A percentile compares a stretch with the other conserved stretches of the same genome.
Evolutionary conservation across 495 filamentous ascomycete species (phyloP).

Genomic region (Tuber umbilicatum): DNA sequence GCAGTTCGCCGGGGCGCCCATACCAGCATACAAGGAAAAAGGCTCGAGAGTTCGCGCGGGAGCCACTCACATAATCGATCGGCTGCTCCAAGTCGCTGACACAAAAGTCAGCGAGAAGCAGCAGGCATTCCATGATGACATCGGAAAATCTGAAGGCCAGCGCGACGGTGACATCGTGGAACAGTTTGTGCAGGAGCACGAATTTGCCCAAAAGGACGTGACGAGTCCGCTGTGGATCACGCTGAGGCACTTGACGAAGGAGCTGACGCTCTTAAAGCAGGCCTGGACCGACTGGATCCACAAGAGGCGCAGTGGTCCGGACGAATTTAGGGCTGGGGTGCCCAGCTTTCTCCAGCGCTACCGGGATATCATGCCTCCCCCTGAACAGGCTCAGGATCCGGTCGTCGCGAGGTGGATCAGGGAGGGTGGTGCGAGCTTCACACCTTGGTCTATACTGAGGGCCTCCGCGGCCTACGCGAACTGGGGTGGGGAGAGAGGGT

Average conservation of each 20-base stretch:
- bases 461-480: slow-evolving; percentile 56
- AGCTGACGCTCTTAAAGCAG: slow-evolving; percentile 16
- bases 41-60: slow-evolving; percentile 31
- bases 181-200: slow-evolving; percentile 44
- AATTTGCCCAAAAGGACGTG: slow-evolving; percentile 34
- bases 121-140: slow-evolving; percentile 42
- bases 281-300: slow-evolving; percentile 26
- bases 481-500: slow-evolving; percentile 43
- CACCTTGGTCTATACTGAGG: slow-evolving; percentile 54
- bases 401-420: slow-evolving; percentile 48
- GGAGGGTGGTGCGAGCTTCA: slow-evolving; percentile 44
- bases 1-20: slow-evolving; percentile 41
- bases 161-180: slow-evolving; percentile 50
- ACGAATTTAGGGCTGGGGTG: slow-evolving; percentile 30
- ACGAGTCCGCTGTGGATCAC: slow-evolving; percentile 27
- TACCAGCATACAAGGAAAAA: slow-evolving; percentile 43
- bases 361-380: slow-evolving; percentile 45
- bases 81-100: slow-evolving; percentile 58
- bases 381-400: slow-evolving; percentile 33
- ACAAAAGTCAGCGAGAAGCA: slow-evolving; percentile 49
- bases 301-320: slow-evolving; percentile 8
- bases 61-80: slow-evolving; percentile 58
- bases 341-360: slow-evolving; percentile 45
- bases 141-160: slow-evolving; percentile 19
- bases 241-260: slow-evolving; percentile 38